phyloP scores from a whole-genome alignment of 106 monocot genomes.

The Dioscorea zingiberensis region DNA sequence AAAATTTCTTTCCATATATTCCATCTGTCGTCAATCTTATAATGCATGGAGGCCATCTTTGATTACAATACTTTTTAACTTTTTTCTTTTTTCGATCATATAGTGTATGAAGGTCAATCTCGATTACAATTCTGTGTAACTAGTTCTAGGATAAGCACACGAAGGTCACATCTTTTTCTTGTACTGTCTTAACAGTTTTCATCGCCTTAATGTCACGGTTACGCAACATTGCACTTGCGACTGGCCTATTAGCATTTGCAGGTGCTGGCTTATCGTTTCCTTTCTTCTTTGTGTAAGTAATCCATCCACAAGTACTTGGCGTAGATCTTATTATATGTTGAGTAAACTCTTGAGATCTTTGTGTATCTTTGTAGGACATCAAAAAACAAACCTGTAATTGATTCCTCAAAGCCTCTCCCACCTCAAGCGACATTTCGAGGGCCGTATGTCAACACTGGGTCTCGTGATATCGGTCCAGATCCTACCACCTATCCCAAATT shows the following conservation, averaged over 20 bases:
- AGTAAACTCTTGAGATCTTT: background rate
- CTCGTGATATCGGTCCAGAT: constrained; percentile 93
- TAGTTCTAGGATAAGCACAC: too few species aligned
- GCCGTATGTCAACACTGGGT: constrained; percentile 90
- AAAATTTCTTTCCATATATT: too few species aligned
- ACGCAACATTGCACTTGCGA: constrained; percentile 56
- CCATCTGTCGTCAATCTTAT: too few species aligned
- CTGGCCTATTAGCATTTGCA: constrained; percentile 74
- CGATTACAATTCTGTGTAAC: too few species aligned
- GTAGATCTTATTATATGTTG: background rate
- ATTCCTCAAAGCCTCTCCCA: constrained; percentile 89
- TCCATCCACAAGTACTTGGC: background rate
- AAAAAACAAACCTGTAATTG: constrained; percentile 71
- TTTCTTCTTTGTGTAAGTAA: constrained; percentile 65
- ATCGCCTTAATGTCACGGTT: constrained; percentile 48
- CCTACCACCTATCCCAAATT: constrained; percentile 42
- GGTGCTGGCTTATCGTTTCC: constrained; percentile 77
- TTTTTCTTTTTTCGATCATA: too few species aligned
- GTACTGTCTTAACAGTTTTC: too few species aligned
- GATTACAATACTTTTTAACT: too few species aligned
- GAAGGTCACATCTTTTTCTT: too few species aligned
- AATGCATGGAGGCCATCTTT: too few species aligned
- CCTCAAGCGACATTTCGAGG: constrained; percentile 95
- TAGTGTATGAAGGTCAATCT: too few species aligned
- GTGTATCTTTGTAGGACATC: constrained; percentile 49